Evolutionary conservation across 495 filamentous ascomycete genomes (phyloP), one percentile per base, ranked within the genome.

Genomic region (Daldinia childiae): DNA sequence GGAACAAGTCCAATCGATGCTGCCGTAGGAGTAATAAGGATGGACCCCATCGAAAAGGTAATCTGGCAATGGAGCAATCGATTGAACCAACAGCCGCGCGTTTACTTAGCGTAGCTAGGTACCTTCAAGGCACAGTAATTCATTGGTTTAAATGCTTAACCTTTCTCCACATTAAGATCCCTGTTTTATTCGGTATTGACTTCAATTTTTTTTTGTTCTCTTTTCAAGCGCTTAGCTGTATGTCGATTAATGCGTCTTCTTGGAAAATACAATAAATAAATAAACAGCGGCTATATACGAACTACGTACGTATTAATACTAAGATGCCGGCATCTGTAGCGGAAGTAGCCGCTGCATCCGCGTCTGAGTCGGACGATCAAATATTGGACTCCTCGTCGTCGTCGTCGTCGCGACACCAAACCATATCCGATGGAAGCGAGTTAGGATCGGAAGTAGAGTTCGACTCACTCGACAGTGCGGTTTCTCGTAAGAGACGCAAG

Each of bases 401-500:
- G 24, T 55, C 58, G 26, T 55, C 50, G 36, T 36, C 63, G 26
- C 48, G 17, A 34, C 65, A 34, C 15, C 36, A 58, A 11, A 6
- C 30, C 2, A 45, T 21, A 19, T 65, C 70, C 45, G 62, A 72
- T 56, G 54, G 29, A 51, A 58, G 39, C 50, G 57, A 66, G 24
- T 62, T 69, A 29, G 65, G 39, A 36, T 72, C 69, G 24, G 73
- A 61, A 11, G 48, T 66, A 15, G 77, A 79, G 34, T 81, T 80
- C 15, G 85, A 87, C 66, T 81, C 79, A 21, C 82, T 87, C 5
- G 84, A 85, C 69, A 82, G 74, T 68, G 66, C 32, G 38, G 71
- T 64, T 56, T 81, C 85, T 57, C 80, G 86, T 62, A 88, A 87
- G 75, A 78, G 82, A 57, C 82, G 84, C 48, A 82, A 78, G 61